Base-by-base conservation (phyloP, 352 stramenopile species). In the Aphanomyces stellatus region DNA sequence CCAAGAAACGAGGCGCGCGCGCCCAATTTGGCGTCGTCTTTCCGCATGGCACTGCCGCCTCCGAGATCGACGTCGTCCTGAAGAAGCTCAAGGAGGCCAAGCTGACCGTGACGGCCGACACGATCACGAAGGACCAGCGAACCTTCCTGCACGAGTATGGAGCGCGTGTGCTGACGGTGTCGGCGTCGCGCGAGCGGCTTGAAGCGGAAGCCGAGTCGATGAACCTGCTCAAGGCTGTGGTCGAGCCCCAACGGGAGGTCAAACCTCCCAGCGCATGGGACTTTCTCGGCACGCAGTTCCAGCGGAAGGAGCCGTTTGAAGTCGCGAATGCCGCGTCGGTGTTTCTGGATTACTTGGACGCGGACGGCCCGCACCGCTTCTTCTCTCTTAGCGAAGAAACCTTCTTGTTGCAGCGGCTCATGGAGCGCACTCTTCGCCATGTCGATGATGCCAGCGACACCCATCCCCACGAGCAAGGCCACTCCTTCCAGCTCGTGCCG, bases 331-430 rank as follows among this genome's bases (percentile, higher is more conserved):
- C 22, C 22, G 60, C 19, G 30, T 22, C 24, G 30, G 34, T 27
- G 13, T 67, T 67, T 28, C 37, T 33, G 31, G 28, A 59, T 30
- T 67, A 67, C 27, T 10, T 22, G 28, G 60, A 67, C 22, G 10
- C 2, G 3, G 60, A 67, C n/a, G 24, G 30, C n/a, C 60, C 40
- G 25, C 8, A 46, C 22, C 40, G 37, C 15, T 67, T 67, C 35
- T 67, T 67, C 49, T 60, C 60, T 13, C 37, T 19, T n/a, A 67
- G 60, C 34, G 60, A 67, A 67, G 60, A 67, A 28, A 25, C 57
- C 4, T 37, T 57, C 49, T 35, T 67, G 25, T 22, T 67, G 4
- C 49, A 57, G 6, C 30, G 17, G 22, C 33, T 34, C 30, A 57
- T 57, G 17, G 25, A 57, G 49, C 49, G 49, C 30, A 24, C 33